phyloP scores from a whole-genome alignment of 208 protist species.

The Acanthamoeba castellanii region DNA sequence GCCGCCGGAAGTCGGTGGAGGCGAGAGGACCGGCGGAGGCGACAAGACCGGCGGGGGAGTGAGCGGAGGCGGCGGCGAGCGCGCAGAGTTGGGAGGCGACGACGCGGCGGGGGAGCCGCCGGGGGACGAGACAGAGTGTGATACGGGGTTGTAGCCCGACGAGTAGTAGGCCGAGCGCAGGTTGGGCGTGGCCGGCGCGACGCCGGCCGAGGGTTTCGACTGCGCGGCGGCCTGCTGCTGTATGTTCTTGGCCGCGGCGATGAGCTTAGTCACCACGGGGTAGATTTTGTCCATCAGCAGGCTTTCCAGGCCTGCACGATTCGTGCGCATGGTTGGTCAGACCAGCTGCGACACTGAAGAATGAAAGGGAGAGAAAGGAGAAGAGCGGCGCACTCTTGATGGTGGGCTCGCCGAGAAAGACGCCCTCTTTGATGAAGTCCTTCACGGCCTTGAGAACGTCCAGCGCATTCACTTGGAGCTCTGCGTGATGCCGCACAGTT shows the following conservation, averaged over 20 bases:
- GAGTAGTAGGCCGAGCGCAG: constrained; percentile 44
- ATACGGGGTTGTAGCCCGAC: neutral
- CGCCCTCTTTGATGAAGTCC: constrained; percentile 20
- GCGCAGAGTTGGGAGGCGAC: neutral
- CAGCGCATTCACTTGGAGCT: constrained; percentile 35
- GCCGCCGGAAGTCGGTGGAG: neutral
- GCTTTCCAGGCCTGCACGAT: constrained; percentile 10
- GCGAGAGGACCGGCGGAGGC: neutral
- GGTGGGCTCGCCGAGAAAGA: constrained; percentile 24
- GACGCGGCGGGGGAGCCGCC: neutral
- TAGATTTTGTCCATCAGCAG: constrained; percentile 56
- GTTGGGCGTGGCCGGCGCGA: neutral
- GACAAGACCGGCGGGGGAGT: neutral
- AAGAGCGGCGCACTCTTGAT: constrained; percentile 19
- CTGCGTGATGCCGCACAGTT: too few relatives aligned
- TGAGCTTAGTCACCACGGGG: constrained; percentile 17
- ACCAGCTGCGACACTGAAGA: too few relatives aligned
- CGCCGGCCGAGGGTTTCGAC: neutral
- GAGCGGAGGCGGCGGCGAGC: neutral
- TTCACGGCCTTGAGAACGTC: constrained; percentile 14
- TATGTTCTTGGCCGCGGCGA: neutral
- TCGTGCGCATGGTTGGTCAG: too few relatives aligned
- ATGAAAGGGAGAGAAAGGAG: too few relatives aligned
- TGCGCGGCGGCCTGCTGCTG: neutral
- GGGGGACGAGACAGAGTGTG: too few relatives aligned